Evolutionary conservation across 1,139 yeast species (phyloP), one percentile per base, ranked within the genome.

Genomic region (Kazachstania sp.): DNA sequence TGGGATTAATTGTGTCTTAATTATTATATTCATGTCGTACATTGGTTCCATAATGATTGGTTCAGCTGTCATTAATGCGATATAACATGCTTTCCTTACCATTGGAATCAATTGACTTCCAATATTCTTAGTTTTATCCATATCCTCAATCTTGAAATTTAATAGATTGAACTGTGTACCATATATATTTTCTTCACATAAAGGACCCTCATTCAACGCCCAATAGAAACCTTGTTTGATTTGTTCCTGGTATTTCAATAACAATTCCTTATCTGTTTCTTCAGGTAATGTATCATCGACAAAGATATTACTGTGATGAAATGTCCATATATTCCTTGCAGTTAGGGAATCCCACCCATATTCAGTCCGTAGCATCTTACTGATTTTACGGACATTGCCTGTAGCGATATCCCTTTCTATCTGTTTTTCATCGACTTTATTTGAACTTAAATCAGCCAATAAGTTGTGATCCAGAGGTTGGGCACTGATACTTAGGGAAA

Each of bases 41-140:
- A 82, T 65, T 0, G 98, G 98, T 59, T 94, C 98, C 73, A 90
- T 66, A 28, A 94, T 64, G 35, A 80, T 72, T 0, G 98, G 97
- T 0, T 78, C 64, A 0, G 96, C 95, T 1, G 90, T 76, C 60
- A 94, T 65, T 41, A 88, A 67, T 0, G 95, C 90, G 0, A 92
- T 74, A 59, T 85, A 84, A 55, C 96, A 86, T 0, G 97, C 97
- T 43, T 84, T 78, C 55, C 95, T 73, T 1, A 83, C 74, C 71
- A 90, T 77, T 15, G 96, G 95, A 43, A 88, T 84, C 11, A 92
- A 71, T 59, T 87, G 95, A 1, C 88, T 86, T n/a, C 49, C 54
- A 20, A 81, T 77, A 9, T 34, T 28, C 23, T 29, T 40, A 13
- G 18, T 16, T 43, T 74, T 74, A 3, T 73, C 56, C 4, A 71